Conservation (phyloP, 176 grass and related monocot genomes). For the Avena eriantha region DNA sequence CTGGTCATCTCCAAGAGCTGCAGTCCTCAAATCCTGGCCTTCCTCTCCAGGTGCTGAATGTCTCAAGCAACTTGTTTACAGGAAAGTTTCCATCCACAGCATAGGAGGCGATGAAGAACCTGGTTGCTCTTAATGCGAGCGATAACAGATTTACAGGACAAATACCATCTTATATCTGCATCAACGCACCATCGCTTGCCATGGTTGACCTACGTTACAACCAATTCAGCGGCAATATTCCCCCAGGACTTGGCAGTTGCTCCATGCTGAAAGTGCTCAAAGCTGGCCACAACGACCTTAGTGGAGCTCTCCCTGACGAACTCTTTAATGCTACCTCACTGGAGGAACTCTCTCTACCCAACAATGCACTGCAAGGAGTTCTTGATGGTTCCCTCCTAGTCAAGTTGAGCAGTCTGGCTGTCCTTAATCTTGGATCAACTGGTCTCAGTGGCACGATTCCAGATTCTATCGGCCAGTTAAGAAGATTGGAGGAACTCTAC, state of each 20-base stretch:
- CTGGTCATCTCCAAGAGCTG: slow-evolving; percentile 37
- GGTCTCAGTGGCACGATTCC: slow-evolving; percentile 50
- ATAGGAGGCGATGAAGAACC: slow-evolving; percentile 44
- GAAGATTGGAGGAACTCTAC: slow-evolving; percentile 46
- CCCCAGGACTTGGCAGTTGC: slow-evolving; percentile 60
- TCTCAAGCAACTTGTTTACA: slow-evolving; percentile 68
- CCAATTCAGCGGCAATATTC: slow-evolving; percentile 54
- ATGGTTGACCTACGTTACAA: slow-evolving; percentile 58
- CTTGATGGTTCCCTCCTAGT: slow-evolving; percentile 56
- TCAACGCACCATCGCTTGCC: slow-evolving; percentile 39
- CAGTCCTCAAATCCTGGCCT: slow-evolving; percentile 14
- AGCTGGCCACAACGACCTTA: slow-evolving; percentile 64
- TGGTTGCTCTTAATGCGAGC: slow-evolving; percentile 66
- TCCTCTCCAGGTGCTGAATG: slow-evolving; percentile 64
- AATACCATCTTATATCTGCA: slow-evolving; percentile 57
- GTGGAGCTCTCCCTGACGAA: slow-evolving; percentile 50
- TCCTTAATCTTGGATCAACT: slow-evolving; percentile 38
- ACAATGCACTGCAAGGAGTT: slow-evolving; percentile 50
- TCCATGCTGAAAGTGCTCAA: slow-evolving; percentile 55
- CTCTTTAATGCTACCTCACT: slow-evolving; percentile 51
- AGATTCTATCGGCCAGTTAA: slow-evolving; percentile 57
- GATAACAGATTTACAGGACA: slow-evolving; percentile 64
- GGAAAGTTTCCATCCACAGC: slow-evolving; percentile 46
- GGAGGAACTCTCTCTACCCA: slow-evolving; percentile 52
- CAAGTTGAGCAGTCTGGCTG: neutral